These are phyloP conservation scores for Euptelea pleiosperma DNA, from an alignment of 164 flowering plant species.

Conservation along the genomic window DNA sequence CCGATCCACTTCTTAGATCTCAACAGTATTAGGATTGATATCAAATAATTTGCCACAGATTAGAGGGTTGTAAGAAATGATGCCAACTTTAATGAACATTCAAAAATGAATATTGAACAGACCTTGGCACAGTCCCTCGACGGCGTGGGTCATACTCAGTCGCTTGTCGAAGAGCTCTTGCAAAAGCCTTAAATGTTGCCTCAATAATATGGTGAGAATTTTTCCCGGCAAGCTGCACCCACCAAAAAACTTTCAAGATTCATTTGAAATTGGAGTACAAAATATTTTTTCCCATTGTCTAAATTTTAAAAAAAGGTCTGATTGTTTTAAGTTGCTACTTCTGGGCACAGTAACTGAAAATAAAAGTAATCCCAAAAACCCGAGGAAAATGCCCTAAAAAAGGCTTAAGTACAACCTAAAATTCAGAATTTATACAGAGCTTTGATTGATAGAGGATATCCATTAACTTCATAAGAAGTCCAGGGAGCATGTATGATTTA, in stretches of 20 bases:
- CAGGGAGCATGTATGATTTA: too few relatives aligned
- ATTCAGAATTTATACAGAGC: too few relatives aligned
- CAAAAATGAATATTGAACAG: constrained; percentile 1
- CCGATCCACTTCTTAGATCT: too few relatives aligned
- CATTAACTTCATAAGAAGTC: not conserved
- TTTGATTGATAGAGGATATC: not conserved
- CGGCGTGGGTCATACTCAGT: constrained; percentile 85
- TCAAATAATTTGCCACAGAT: not conserved
- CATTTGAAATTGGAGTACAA: not conserved
- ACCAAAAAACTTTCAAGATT: not conserved
- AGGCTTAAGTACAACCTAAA: not conserved
- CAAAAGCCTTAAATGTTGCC: constrained; percentile 98
- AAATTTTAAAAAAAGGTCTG: too few relatives aligned
- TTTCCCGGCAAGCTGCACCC: constrained; percentile 81
- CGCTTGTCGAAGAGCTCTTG: constrained; percentile 98
- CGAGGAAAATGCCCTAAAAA: not conserved
- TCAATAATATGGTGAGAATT: constrained; percentile 98
- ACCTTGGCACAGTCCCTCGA: constrained; percentile 85
- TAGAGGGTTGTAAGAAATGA: not conserved
- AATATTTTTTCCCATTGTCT: too few relatives aligned
- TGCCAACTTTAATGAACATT: not conserved
- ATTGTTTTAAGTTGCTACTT: too few relatives aligned
- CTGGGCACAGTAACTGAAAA: too few relatives aligned
- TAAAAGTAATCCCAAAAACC: too few relatives aligned
- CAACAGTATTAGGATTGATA: too few relatives aligned